phyloP scores from a whole-genome alignment of 495 filamentous ascomycete genomes.

The Aspergillus nidulans region DNA sequence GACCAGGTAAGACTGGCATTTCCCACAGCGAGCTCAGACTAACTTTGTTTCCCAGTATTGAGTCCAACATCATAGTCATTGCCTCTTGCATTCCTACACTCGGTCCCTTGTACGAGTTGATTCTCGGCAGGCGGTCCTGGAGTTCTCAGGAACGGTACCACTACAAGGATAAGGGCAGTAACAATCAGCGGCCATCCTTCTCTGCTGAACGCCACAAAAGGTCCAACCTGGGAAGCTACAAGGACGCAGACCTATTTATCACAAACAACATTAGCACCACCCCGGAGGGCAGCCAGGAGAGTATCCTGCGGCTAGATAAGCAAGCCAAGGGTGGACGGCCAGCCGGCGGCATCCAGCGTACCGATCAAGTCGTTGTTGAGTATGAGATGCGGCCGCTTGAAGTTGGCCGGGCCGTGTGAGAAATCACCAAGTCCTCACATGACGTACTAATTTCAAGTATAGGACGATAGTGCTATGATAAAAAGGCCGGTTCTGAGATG shows the following conservation, averaged over 20 bases:
- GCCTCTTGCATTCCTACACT: conserved; percentile 48
- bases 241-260: neutral
- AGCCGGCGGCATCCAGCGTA: conserved; percentile 4
- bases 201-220: neutral
- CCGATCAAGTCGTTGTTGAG: conserved; percentile 14
- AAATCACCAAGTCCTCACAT: too few species aligned
- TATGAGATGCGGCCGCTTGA: conserved; percentile 8
- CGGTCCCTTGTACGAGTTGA: conserved; percentile 34
- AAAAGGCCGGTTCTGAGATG: too few species aligned
- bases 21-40: too few species aligned
- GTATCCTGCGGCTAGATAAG: conserved; percentile 6
- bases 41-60: conserved; percentile 36
- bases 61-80: conserved; percentile 43
- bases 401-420: neutral
- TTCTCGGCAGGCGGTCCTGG: conserved; percentile 19
- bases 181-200: neutral
- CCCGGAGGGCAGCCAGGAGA: conserved; percentile 13
- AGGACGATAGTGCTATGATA: too few species aligned
- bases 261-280: conserved; percentile 4
- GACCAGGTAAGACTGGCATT: conserved; percentile 34
- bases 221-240: neutral
- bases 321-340: neutral
- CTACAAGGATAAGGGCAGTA: neutral
- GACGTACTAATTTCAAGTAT: too few species aligned
- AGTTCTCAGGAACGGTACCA: conserved; percentile 8